phyloP scores from a whole-genome alignment of 768 basidiomycete species.

The Gelatoporia subvermispora region DNA sequence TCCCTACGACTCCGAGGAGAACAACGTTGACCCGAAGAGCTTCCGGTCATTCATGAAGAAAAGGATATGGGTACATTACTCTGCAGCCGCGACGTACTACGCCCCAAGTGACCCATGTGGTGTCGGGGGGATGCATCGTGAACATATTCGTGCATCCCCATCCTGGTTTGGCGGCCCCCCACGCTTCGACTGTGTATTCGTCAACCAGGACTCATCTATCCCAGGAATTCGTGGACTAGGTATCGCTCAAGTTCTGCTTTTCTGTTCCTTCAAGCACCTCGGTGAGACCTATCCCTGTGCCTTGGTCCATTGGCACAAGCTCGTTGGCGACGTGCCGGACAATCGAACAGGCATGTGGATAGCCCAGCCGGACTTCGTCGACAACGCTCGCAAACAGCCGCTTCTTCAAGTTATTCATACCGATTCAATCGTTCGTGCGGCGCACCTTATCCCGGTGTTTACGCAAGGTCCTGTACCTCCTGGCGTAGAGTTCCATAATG shows the following conservation, averaged over 20 bases:
- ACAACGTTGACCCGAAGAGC: too few relatives aligned
- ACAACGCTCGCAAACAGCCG: too few relatives aligned
- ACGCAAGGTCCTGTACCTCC: conserved; percentile 1
- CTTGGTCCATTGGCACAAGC: conserved; percentile 20
- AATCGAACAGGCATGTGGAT: conserved; percentile 25
- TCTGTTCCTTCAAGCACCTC: conserved; percentile 22
- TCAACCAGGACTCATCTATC: conserved; percentile 5
- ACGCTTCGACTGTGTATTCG: conserved; percentile 20
- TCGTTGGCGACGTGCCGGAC: conserved; percentile 11
- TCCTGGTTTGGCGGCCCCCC: conserved; percentile 15
- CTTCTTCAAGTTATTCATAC: too few relatives aligned
- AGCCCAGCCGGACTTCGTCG: conserved; percentile 4
- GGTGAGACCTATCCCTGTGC: neutral
- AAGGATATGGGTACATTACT: conserved; percentile 15
- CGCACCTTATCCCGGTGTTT: conserved; percentile 21
- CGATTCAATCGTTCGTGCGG: conserved; percentile 20
- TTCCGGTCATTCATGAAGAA: neutral
- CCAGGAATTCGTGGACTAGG: conserved; percentile 15
- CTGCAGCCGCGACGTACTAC: conserved; percentile 19
- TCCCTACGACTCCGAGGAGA: too few relatives aligned
- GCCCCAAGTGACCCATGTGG: conserved; percentile 25
- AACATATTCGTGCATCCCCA: conserved; percentile 19
- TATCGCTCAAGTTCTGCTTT: conserved; percentile 14
- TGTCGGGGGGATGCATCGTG: conserved; percentile 19
- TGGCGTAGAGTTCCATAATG: neutral